Conservation (phyloP, 495 filamentous ascomycete species). For the Podospora fimiseda region DNA sequence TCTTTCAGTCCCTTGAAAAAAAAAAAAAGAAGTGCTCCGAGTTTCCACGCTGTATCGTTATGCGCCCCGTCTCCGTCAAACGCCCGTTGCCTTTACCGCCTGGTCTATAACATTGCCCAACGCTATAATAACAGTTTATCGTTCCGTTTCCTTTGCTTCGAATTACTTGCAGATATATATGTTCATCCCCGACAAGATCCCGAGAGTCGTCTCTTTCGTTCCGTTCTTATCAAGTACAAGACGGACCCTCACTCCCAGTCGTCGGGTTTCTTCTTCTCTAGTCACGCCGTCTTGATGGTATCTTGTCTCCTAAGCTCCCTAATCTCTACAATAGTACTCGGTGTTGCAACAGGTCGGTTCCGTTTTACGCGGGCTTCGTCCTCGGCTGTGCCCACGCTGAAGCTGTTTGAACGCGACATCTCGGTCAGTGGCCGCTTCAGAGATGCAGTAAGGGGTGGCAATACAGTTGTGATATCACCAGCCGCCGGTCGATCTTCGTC, state of each 20-base stretch:
- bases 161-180: too few relatives aligned
- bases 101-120: conserved; percentile 14
- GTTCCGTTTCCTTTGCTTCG: conserved; percentile 2
- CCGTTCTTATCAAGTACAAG: too few relatives aligned
- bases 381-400: conserved; percentile 22
- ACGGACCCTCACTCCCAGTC: too few relatives aligned
- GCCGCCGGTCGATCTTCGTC: conserved; percentile 39
- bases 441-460: conserved; percentile 30
- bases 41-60: background rate
- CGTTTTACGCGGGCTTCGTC: conserved; percentile 12
- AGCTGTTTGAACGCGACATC: conserved; percentile 43
- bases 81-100: conserved; percentile 11
- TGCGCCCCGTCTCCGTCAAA: conserved; percentile 22
- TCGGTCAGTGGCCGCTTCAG: conserved; percentile 44
- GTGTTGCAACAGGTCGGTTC: conserved; percentile 9
- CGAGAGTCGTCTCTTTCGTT: too few relatives aligned
- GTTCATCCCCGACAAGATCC: too few relatives aligned
- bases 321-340: conserved; percentile 17
- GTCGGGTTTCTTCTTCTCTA: background rate
- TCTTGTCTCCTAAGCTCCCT: conserved; percentile 21
- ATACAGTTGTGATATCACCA: conserved; percentile 40
- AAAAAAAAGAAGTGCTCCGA: background rate
- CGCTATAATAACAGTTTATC: conserved; percentile 22
- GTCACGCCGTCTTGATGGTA: conserved; percentile 23
- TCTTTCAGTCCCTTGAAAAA: background rate